Percentiles rank a stretch among this genome's conserved stretches.
Evolutionary conservation across 2,329 filamentous ascomycete genomes (phyloP).

Genomic region (Colletotrichum lindemuthianum): DNA sequence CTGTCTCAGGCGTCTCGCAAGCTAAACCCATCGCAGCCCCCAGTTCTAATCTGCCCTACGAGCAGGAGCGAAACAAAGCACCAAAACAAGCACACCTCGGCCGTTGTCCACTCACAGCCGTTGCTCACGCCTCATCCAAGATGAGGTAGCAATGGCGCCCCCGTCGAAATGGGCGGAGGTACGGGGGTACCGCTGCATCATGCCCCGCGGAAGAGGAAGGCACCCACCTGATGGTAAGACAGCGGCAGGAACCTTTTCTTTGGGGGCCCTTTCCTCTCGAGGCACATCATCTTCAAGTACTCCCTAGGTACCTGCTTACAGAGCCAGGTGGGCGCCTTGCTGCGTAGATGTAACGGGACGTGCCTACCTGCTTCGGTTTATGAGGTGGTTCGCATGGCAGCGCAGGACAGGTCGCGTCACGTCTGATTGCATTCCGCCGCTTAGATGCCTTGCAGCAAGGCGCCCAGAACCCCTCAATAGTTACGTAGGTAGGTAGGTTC

Average conservation of each 20-base stretch:
- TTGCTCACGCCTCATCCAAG: not conserved
- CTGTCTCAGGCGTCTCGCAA: constrained; percentile 11
- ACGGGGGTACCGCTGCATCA: constrained; percentile 1
- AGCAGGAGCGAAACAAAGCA: constrained; percentile 1
- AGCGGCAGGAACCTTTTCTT: constrained; percentile 4
- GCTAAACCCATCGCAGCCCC: constrained; percentile 6
- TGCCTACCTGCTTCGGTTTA: not conserved
- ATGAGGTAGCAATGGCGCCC: not conserved
- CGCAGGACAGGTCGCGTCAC: too few species aligned
- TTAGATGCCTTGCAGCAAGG: constrained; percentile 9
- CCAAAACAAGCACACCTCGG: too few species aligned
- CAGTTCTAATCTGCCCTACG: constrained; percentile 24
- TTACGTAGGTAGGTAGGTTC: not conserved
- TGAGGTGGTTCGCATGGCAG: not conserved
- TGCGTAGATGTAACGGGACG: too few species aligned
- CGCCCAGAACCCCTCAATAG: constrained; percentile 4
- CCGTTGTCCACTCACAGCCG: constrained; percentile 13
- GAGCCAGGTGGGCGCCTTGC: too few species aligned
- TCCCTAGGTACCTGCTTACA: too few species aligned
- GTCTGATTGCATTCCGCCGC: constrained; percentile 1
- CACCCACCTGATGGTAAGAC: not conserved
- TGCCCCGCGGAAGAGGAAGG: constrained; percentile 5
- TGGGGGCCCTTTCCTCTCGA: not conserved
- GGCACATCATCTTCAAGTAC: too few species aligned
- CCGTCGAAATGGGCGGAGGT: constrained; percentile 9